Conservation (phyloP, 208 protist species). For the Crithidia sp. region DNA sequence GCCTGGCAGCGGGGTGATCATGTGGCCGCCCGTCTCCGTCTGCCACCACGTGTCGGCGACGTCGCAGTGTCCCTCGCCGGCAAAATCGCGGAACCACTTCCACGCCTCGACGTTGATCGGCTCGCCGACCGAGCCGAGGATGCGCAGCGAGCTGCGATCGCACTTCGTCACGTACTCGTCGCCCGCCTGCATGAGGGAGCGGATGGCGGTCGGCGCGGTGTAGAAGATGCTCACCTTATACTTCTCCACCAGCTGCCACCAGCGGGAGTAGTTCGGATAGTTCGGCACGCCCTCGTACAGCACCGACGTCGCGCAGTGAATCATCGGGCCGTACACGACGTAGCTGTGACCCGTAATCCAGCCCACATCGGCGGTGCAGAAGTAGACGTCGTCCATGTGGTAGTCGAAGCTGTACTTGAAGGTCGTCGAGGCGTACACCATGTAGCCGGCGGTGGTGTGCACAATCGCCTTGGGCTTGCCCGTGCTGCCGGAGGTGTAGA, state of each 20-base stretch:
- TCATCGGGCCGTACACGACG: conserved; percentile 98
- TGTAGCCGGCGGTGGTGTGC: conserved; percentile 95
- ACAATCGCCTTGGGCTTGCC: conserved; percentile 97
- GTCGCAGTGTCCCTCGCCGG: conserved; percentile 91
- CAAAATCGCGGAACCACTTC: conserved; percentile 92
- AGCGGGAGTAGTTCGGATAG: conserved; percentile 87
- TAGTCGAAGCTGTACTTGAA: conserved; percentile 97
- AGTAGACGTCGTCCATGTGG: conserved; percentile 95
- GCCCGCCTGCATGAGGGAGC: conserved; percentile 84
- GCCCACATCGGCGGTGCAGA: conserved; percentile 90
- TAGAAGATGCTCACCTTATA: conserved; percentile 97
- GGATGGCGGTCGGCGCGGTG: conserved; percentile 97
- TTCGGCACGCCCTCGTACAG: conserved; percentile 96
- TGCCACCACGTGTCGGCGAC: conserved; percentile 99
- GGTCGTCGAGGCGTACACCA: conserved; percentile 92
- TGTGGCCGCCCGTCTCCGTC: conserved; percentile 97
- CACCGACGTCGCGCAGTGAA: conserved; percentile 95
- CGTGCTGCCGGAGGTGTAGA: conserved; percentile 98
- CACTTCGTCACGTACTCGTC: conserved; percentile 73
- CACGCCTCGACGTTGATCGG: conserved; percentile 96
- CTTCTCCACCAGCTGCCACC: conserved; percentile 95
- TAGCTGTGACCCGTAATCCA: conserved; percentile 99
- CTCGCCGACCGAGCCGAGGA: conserved; percentile 98
- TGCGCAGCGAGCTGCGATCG: conserved; percentile 80
- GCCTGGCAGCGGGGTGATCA: conserved; percentile 96